These are phyloP conservation scores for Nitzschia inconspicua DNA, from an alignment of 108 stramenopile species.

Conservation along the genomic window DNA sequence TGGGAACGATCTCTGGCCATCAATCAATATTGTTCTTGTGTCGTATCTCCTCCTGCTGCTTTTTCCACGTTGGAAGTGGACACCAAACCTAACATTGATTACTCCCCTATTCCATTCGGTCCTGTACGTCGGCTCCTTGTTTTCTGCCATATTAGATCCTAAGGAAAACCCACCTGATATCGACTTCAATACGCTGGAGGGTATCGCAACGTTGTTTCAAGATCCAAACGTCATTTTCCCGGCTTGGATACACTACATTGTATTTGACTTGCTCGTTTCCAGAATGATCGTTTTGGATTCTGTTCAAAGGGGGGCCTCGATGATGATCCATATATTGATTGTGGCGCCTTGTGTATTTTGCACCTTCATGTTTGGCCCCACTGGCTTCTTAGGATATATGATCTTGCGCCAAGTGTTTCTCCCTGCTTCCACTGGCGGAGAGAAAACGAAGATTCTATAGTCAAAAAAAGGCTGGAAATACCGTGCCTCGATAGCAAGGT, in stretches of 20 bases:
- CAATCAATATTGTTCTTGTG: slow-evolving; percentile 11
- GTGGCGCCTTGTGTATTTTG: slow-evolving; percentile 15
- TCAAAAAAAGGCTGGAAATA: no score
- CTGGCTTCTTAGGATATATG: background rate
- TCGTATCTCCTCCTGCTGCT: slow-evolving; percentile 18
- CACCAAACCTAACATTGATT: slow-evolving; percentile 7
- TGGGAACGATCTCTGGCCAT: slow-evolving; percentile 24
- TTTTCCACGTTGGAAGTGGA: slow-evolving; percentile 26
- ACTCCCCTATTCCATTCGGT: slow-evolving; percentile 12
- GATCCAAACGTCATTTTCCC: slow-evolving; percentile 23
- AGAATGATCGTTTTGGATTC: slow-evolving; percentile 31
- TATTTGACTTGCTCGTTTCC: slow-evolving; percentile 22
- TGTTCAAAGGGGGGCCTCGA: slow-evolving; percentile 8
- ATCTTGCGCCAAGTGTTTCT: no score
- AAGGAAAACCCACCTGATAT: background rate
- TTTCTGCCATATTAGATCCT: background rate
- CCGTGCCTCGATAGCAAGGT: no score
- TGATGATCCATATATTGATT: background rate
- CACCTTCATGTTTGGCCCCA: slow-evolving; percentile 1
- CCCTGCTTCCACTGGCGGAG: no score
- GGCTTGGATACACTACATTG: slow-evolving; percentile 34
- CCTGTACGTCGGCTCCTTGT: slow-evolving; percentile 2
- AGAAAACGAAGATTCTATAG: no score
- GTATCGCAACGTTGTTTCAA: slow-evolving; percentile 19
- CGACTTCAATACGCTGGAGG: slow-evolving; percentile 10